Conservation (phyloP, 768 basidiomycete species). For the Termitomyces sp. region DNA sequence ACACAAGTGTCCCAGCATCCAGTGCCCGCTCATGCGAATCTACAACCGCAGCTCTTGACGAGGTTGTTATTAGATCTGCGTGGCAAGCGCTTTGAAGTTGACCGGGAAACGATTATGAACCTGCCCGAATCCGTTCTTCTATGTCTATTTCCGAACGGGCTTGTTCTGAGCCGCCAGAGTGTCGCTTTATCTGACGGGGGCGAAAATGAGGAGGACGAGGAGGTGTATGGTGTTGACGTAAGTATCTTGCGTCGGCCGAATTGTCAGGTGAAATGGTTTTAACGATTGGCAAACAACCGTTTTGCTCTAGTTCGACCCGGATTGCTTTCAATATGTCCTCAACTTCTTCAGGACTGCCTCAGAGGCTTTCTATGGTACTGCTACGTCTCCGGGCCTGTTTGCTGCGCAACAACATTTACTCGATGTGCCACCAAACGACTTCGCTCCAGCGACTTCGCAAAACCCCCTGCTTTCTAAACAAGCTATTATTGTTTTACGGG, state of each 20-base stretch:
- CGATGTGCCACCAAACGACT: conserved; percentile 58
- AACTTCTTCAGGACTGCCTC: conserved; percentile 87
- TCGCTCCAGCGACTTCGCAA: conserved; percentile 62
- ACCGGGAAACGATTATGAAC: conserved; percentile 97
- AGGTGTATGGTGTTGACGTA: conserved; percentile 39
- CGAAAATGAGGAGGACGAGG: conserved; percentile 79
- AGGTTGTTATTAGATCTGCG: conserved; percentile 90
- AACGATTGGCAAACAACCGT: conserved; percentile 1
- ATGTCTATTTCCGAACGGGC: conserved; percentile 95
- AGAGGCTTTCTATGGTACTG: conserved; percentile 88
- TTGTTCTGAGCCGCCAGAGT: conserved; percentile 87
- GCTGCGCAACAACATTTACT: conserved; percentile 75
- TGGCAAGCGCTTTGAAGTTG: conserved; percentile 87
- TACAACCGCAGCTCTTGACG: conserved; percentile 85
- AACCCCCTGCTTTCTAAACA: conserved; percentile 95
- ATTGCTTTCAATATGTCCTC: conserved; percentile 92
- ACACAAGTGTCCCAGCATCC: conserved; percentile 62
- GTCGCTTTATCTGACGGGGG: conserved; percentile 69
- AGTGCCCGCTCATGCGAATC: conserved; percentile 57
- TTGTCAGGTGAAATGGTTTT: conserved; percentile 2
- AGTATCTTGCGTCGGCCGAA: not conserved
- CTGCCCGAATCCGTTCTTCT: conserved; percentile 95
- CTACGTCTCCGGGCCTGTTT: conserved; percentile 65
- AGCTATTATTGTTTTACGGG: conserved; percentile 96
- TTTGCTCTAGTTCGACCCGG: conserved; percentile 81